Evolutionary conservation across 1,284 basidiomycete genomes (phyloP).

Genomic region (Flammula alnicola): DNA sequence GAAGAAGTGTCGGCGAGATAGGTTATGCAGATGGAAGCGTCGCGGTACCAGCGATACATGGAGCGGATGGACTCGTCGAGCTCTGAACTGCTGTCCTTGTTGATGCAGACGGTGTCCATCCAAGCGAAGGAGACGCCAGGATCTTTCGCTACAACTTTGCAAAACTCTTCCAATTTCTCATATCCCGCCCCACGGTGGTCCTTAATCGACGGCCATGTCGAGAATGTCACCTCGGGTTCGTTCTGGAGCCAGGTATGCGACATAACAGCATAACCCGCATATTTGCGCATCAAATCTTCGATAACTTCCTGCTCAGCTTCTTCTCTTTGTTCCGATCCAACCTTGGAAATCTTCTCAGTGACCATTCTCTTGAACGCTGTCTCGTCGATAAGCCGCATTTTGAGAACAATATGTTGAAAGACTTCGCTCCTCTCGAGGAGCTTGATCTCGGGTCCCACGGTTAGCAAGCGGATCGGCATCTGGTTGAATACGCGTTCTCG

Average conservation of each 20-base stretch:
- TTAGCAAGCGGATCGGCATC: conserved; percentile 9
- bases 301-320: background rate
- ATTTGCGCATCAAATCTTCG: background rate
- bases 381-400: conserved; percentile 1
- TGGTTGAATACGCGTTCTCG: conserved; percentile 1
- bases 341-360: background rate
- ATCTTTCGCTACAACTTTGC: background rate
- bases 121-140: background rate
- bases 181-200: conserved; percentile 1
- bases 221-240: background rate
- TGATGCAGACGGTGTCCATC: conserved; percentile 10
- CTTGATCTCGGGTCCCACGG: background rate
- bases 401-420: background rate
- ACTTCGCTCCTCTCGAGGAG: conserved; percentile 2
- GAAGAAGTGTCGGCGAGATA: background rate
- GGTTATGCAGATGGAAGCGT: conserved; percentile 2
- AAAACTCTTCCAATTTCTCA: conserved; percentile 1
- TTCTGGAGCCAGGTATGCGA: background rate
- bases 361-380: background rate
- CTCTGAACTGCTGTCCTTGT: conserved; percentile 8
- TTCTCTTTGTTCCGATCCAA: background rate
- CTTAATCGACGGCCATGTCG: background rate
- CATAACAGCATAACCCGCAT: conserved; percentile 1
- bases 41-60: conserved; percentile 7
- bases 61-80: conserved; percentile 12